A percentile compares a stretch with the other conserved stretches of the same genome.
phyloP scores from a whole-genome alignment of 2,329 filamentous ascomycete species.

The Stemphylium lycopersici region DNA sequence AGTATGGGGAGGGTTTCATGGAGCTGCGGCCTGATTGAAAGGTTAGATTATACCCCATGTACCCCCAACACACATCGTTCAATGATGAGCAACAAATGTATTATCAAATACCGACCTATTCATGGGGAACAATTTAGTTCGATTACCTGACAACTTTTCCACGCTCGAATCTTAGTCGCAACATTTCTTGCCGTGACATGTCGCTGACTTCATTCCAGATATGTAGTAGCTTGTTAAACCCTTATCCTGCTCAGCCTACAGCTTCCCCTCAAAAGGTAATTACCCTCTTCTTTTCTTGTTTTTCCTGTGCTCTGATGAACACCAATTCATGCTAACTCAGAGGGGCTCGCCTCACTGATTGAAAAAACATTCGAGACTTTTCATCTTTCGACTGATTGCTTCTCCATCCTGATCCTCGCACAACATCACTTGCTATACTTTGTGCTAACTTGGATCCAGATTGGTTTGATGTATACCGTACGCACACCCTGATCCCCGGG shows the following conservation, averaged over 20 bases:
- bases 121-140: constrained; percentile 48
- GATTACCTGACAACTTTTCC: constrained; percentile 46
- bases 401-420: not conserved
- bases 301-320: constrained; percentile 40
- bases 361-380: constrained; percentile 45
- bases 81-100: constrained; percentile 48
- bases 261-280: constrained; percentile 17
- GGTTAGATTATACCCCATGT: constrained; percentile 22
- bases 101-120: constrained; percentile 50
- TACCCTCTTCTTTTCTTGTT: constrained; percentile 3
- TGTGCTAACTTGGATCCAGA: constrained; percentile 14
- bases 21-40: constrained; percentile 19
- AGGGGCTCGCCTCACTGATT: constrained; percentile 44
- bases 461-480: not conserved
- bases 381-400: constrained; percentile 50
- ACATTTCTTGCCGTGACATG: not conserved
- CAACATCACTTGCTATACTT: not conserved
- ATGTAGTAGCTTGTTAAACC: not conserved
- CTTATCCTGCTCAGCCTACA: not conserved
- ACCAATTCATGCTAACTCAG: constrained; percentile 49
- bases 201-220: constrained; percentile 25
- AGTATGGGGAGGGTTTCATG: constrained; percentile 14
- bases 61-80: constrained; percentile 10
- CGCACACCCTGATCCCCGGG: not conserved
- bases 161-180: constrained; percentile 2